Percentiles rank a stretch among this genome's conserved stretches.
These are phyloP conservation scores for Sordariomycetes sp. DNA, from an alignment of 2,329 filamentous ascomycete species.

Conservation along the genomic window DNA sequence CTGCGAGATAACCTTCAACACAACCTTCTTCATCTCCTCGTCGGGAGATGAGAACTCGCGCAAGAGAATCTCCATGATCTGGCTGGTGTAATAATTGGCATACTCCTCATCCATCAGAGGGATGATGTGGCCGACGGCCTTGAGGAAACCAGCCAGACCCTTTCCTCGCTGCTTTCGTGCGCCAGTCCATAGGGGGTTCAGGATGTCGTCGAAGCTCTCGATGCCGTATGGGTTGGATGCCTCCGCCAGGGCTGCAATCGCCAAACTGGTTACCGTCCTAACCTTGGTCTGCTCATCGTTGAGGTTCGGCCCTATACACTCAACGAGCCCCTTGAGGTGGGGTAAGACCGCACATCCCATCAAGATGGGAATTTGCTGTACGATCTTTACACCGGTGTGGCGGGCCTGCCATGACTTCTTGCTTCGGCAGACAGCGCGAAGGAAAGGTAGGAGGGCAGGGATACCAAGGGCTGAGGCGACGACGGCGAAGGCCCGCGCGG, in stretches of 20 bases:
- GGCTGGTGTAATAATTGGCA: slow-evolving; percentile 95
- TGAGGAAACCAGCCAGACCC: slow-evolving; percentile 87
- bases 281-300: slow-evolving; percentile 98
- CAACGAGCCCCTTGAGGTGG: slow-evolving; percentile 89
- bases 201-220: slow-evolving; percentile 94
- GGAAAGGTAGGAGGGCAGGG: slow-evolving; percentile 85
- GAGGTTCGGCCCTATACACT: slow-evolving; percentile 90
- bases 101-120: slow-evolving; percentile 99
- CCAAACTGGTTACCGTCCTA: slow-evolving; percentile 86
- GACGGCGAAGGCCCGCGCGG: slow-evolving; percentile 90
- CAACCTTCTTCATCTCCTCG: slow-evolving; percentile 99
- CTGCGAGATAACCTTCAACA: slow-evolving; percentile 93
- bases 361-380: slow-evolving; percentile 95
- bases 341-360: slow-evolving; percentile 97
- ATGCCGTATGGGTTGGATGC: slow-evolving; percentile 98
- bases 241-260: slow-evolving; percentile 89
- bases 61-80: slow-evolving; percentile 97
- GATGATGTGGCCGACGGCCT: slow-evolving; percentile 96
- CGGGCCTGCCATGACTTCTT: slow-evolving; percentile 99
- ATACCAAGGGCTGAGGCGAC: slow-evolving; percentile 95
- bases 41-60: slow-evolving; percentile 95
- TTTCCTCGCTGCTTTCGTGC: slow-evolving; percentile 95
- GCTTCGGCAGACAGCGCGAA: slow-evolving; percentile 89
- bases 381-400: slow-evolving; percentile 97
- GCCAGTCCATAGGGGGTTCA: slow-evolving; percentile 95